Conservation (phyloP, 2,329 filamentous ascomycete species). For the Diplodia scrobiculata region DNA sequence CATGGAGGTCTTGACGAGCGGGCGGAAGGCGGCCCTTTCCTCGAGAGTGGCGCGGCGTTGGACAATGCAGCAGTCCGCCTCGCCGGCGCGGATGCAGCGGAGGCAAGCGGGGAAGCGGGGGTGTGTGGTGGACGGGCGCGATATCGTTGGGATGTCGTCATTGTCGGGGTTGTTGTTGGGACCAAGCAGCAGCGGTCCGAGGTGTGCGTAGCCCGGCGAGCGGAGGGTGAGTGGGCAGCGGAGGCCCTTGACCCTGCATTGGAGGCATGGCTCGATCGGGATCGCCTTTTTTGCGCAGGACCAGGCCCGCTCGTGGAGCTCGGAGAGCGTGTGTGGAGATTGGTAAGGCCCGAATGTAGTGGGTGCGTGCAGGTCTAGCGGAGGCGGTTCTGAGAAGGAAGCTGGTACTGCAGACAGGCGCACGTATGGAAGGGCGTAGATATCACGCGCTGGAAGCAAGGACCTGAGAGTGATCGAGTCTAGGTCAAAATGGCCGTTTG, state of each 20-base stretch:
- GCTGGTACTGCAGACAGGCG: no score
- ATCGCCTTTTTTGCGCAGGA: conserved; percentile 30
- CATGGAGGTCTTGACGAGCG: not conserved
- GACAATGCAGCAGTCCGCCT: conserved; percentile 18
- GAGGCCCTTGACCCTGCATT: conserved; percentile 14
- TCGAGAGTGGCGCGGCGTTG: conserved; percentile 4
- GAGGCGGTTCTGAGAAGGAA: not conserved
- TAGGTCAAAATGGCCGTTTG: not conserved
- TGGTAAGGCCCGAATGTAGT: conserved; percentile 26
- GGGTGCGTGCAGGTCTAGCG: not conserved
- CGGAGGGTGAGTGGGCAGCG: not conserved
- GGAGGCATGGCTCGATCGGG: conserved; percentile 16
- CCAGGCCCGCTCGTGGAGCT: conserved; percentile 37
- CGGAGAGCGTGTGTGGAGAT: conserved; percentile 37
- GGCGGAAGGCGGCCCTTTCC: not conserved
- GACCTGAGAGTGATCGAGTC: not conserved
- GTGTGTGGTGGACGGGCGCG: not conserved
- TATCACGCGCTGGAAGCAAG: not conserved
- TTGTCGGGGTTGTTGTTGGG: not conserved
- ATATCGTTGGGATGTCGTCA: not conserved
- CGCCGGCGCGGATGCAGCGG: conserved; percentile 23
- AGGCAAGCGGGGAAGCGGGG: conserved; percentile 15
- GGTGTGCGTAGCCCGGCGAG: not conserved
- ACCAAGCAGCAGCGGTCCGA: not conserved
- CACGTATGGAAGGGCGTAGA: not conserved